Percentiles rank a stretch among this genome's conserved stretches.
Conservation (phyloP, 371 early-diverging fungal genomes). For the Entomophthora muscae region DNA sequence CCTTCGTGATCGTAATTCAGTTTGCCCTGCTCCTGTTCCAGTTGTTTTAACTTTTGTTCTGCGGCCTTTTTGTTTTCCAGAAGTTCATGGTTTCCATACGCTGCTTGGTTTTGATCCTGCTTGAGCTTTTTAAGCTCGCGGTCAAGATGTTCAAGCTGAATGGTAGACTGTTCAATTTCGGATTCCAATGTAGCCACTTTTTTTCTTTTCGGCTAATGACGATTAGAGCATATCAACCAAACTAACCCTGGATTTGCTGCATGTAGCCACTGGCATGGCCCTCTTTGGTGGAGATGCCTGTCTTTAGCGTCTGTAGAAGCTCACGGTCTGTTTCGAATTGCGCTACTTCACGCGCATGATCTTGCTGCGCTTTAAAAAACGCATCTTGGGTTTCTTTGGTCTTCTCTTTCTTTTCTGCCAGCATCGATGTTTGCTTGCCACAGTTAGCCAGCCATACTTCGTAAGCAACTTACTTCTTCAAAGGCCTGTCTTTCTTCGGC, state of each 20-base stretch:
- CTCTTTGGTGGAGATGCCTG: constrained; percentile 77
- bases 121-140: constrained; percentile 38
- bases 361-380: constrained; percentile 37
- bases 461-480: constrained; percentile 5
- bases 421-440: background rate
- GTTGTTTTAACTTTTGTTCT: constrained; percentile 20
- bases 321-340: constrained; percentile 59
- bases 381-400: constrained; percentile 18
- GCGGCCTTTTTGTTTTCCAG: constrained; percentile 23
- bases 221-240: too few relatives aligned
- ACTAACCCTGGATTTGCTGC: constrained; percentile 69
- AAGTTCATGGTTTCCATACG: constrained; percentile 11
- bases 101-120: constrained; percentile 2
- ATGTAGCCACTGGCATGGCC: constrained; percentile 87
- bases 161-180: constrained; percentile 16
- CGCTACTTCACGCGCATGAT: constrained; percentile 38
- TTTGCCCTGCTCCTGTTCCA: constrained; percentile 17
- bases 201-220: constrained; percentile 5
- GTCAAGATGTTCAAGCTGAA: constrained; percentile 29
- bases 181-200: constrained; percentile 15
- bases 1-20: constrained; percentile 31
- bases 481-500: constrained; percentile 1
- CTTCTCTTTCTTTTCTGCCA: constrained; percentile 28
- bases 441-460: background rate
- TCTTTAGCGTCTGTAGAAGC: constrained; percentile 76